These are phyloP conservation scores for Spizellomyces punctatus DNA, from an alignment of 192 early-diverging fungal genomes.

Conservation along the genomic window DNA sequence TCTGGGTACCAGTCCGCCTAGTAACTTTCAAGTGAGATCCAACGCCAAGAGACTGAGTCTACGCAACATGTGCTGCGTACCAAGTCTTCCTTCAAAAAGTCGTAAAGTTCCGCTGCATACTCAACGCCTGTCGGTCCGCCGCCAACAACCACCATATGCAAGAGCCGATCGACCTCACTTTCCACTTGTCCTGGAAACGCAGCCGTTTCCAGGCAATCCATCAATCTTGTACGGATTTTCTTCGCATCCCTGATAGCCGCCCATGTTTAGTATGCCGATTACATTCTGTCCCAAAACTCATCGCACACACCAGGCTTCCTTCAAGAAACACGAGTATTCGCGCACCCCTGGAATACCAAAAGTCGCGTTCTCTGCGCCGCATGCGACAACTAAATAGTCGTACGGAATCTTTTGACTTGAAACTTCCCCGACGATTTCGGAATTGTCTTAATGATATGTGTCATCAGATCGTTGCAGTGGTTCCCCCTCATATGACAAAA, in stretches of 20 bases:
- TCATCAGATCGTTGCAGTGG: conserved; percentile 9
- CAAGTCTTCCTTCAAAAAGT: conserved; percentile 78
- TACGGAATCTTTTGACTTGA: conserved; percentile 63
- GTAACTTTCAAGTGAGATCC: not conserved
- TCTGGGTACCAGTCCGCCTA: conserved; percentile 72
- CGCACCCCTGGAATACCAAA: conserved; percentile 79
- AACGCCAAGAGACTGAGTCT: not conserved
- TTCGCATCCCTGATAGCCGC: conserved; percentile 67
- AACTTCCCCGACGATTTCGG: conserved; percentile 67
- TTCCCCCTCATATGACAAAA: not conserved
- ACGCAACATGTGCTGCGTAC: conserved; percentile 7
- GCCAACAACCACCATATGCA: conserved; percentile 76
- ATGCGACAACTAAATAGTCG: conserved; percentile 79
- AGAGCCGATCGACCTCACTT: conserved; percentile 69
- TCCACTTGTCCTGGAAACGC: conserved; percentile 74
- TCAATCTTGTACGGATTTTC: conserved; percentile 73
- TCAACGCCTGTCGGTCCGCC: conserved; percentile 58
- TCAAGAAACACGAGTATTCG: conserved; percentile 77
- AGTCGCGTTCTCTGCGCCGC: conserved; percentile 77
- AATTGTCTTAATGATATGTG: conserved; percentile 52
- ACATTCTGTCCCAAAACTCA: not conserved
- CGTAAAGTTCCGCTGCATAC: conserved; percentile 83
- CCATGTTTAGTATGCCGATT: not conserved
- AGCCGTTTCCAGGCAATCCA: conserved; percentile 71
- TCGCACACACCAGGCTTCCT: conserved; percentile 55